Evolutionary conservation across 164 flowering plant species (phyloP), one percentile per base, ranked within the genome.

Genomic region (Houttuynia cordata): DNA sequence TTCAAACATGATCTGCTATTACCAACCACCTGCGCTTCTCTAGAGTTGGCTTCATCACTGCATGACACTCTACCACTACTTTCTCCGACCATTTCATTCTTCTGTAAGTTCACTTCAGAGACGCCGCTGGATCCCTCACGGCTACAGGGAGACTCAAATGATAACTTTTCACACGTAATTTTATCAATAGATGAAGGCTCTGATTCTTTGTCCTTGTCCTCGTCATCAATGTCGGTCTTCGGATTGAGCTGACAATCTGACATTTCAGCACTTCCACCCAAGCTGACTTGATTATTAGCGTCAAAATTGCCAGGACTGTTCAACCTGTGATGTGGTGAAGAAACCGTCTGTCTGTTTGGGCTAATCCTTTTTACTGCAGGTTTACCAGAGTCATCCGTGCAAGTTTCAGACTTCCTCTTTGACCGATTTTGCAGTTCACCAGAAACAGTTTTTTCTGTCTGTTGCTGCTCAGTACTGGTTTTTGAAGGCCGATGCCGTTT

Each of bases 401-500:
- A 30, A 2, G 37, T 30, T 30, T 12, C 49, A 45, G 49, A 45
- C 49, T 45, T 45, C 49, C 49, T 45, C 49, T 45, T 45, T 45
- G 49, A 12, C 17, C 49, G 13, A 45, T 45, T 45, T 10, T 10
- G 49, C 1, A 45, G 5, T 12, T 45, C 49, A 45, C 21, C 68
- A 68, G 56, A 58, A 54, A 34, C 42, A 24, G 58, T 73, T 83
- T 18, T 75, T 81, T 61, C 57, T 54, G 39, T 70, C 77, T 61
- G 24, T 23, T n/a, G 37, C 57, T 24, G 34, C 13, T 24, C 34
- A 54, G 8, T 9, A 24, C 34, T 1, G 0, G 53, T 57, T 74
- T 83, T 87, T 19, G 80, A 65, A 19, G 72, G 70, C 37, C 91
- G 87, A 58, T 75, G 62, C 57, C 92, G 76, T 54, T 65, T 87